Percentiles rank a stretch among this genome's conserved stretches.
These are phyloP conservation scores for Parsonsia alboflavescens DNA, from an alignment of 257 asterid genomes.

Conservation along the genomic window DNA sequence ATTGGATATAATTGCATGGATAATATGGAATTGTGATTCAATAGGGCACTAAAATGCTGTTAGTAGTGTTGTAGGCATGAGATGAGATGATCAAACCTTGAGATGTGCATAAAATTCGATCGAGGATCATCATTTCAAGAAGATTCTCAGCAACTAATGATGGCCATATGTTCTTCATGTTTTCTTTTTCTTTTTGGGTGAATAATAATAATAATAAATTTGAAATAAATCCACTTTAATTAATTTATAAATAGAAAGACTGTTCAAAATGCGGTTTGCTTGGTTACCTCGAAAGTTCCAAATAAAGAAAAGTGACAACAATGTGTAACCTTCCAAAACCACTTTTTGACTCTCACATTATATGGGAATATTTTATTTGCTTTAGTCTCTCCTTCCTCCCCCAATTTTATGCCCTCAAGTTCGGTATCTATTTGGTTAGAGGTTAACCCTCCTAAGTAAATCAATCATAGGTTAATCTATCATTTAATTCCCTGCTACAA, in stretches of 20 bases:
- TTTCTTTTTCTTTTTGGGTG: not conserved
- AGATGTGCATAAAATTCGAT: not conserved
- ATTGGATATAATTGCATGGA: too few relatives aligned
- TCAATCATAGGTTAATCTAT: too few relatives aligned
- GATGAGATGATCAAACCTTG: not conserved
- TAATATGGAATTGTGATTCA: not conserved
- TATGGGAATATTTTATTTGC: too few relatives aligned
- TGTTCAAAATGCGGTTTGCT: conserved; percentile 26
- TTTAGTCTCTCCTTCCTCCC: too few relatives aligned
- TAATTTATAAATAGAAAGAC: conserved; percentile 3
- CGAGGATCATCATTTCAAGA: conserved; percentile 10
- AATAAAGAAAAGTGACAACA: conserved; percentile 6
- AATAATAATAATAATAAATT: too few relatives aligned
- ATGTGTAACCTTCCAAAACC: conserved; percentile 3
- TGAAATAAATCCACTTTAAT: not conserved
- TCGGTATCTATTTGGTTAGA: too few relatives aligned
- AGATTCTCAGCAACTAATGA: conserved; percentile 22
- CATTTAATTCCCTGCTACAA: too few relatives aligned
- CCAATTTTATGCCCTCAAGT: too few relatives aligned
- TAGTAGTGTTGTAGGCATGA: not conserved
- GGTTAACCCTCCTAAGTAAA: too few relatives aligned
- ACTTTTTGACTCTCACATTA: not conserved
- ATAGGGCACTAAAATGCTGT: not conserved
- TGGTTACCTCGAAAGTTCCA: conserved; percentile 19
- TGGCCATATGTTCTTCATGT: not conserved